Percentiles rank a stretch among this genome's conserved stretches.
Evolutionary conservation across 2,329 filamentous ascomycete species (phyloP).

Genomic region (Coleophoma crateriformis): DNA sequence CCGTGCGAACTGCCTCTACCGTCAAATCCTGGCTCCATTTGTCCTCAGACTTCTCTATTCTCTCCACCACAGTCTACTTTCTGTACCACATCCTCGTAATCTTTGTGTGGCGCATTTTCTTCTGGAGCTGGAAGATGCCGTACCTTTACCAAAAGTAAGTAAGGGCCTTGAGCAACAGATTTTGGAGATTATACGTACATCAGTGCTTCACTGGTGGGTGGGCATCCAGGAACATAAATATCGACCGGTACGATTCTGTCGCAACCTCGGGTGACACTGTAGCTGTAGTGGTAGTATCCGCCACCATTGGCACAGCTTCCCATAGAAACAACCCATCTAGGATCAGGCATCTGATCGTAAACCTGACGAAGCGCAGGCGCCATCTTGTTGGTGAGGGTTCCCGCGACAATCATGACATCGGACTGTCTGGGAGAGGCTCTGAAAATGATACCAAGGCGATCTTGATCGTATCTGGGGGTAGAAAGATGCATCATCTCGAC

Average conservation of each 20-base stretch:
- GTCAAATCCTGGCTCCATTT: conserved; percentile 5
- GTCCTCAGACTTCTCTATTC: conserved; percentile 6
- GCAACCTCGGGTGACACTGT: conserved; percentile 69
- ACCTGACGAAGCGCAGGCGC: conserved; percentile 83
- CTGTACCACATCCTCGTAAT: conserved; percentile 53
- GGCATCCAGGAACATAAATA: conserved; percentile 74
- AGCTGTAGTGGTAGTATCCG: conserved; percentile 84
- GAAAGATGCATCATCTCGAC: conserved; percentile 92
- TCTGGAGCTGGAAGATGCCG: conserved; percentile 68
- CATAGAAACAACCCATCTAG: conserved; percentile 81
- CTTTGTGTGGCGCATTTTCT: conserved; percentile 47
- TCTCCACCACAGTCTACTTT: conserved; percentile 29
- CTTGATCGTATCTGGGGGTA: conserved; percentile 83
- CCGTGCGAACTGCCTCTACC: not conserved
- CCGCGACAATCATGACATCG: conserved; percentile 91
- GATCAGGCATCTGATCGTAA: conserved; percentile 94
- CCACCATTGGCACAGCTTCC: conserved; percentile 80
- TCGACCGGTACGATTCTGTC: conserved; percentile 76
- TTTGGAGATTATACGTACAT: conserved; percentile 38
- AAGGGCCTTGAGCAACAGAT: no score
- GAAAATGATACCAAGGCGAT: conserved; percentile 86
- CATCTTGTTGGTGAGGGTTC: conserved; percentile 95
- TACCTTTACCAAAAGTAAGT: no score
- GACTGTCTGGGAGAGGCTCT: conserved; percentile 81
- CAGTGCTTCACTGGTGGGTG: conserved; percentile 54